A percentile compares a stretch with the other conserved stretches of the same genome.
Conservation (phyloP, 2,329 filamentous ascomycete species). For the Epichloe festucae region DNA sequence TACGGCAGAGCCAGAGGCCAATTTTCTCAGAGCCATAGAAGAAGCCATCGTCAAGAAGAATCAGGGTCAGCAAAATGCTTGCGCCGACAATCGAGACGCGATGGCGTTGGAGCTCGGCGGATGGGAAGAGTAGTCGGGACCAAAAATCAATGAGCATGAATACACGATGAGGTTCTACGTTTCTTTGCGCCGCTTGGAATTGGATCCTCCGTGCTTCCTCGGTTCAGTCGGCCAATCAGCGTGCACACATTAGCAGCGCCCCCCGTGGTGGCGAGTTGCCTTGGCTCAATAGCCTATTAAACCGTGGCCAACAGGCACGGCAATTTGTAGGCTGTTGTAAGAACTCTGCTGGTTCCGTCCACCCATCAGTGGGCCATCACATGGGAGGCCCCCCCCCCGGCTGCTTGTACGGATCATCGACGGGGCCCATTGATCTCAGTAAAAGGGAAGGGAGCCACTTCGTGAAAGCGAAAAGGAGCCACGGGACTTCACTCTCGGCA, state of each 20-base stretch:
- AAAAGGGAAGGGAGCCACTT: no score
- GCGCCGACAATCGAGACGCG: constrained; percentile 11
- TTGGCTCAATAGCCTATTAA: constrained; percentile 5
- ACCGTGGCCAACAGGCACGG: not conserved
- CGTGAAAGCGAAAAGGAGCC: no score
- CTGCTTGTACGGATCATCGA: not conserved
- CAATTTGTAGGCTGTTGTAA: not conserved
- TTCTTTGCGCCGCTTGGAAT: constrained; percentile 11
- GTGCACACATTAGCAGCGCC: constrained; percentile 7
- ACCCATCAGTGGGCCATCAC: not conserved
- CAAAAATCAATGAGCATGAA: constrained; percentile 6
- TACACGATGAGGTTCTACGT: constrained; percentile 7
- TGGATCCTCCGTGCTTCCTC: constrained; percentile 17
- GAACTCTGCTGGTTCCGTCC: not conserved
- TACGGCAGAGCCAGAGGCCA: constrained; percentile 43
- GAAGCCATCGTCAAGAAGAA: constrained; percentile 38
- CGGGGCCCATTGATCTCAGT: not conserved
- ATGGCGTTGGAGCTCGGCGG: constrained; percentile 1
- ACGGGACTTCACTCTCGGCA: no score
- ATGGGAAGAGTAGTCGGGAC: not conserved
- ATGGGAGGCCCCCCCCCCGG: not conserved
- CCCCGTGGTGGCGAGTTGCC: not conserved
- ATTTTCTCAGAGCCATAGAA: constrained; percentile 51
- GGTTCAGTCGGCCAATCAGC: constrained; percentile 23
- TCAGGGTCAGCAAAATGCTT: constrained; percentile 20